phyloP scores from a whole-genome alignment of 2,329 filamentous ascomycete species.

The Thermothelomyces thermophilus region DNA sequence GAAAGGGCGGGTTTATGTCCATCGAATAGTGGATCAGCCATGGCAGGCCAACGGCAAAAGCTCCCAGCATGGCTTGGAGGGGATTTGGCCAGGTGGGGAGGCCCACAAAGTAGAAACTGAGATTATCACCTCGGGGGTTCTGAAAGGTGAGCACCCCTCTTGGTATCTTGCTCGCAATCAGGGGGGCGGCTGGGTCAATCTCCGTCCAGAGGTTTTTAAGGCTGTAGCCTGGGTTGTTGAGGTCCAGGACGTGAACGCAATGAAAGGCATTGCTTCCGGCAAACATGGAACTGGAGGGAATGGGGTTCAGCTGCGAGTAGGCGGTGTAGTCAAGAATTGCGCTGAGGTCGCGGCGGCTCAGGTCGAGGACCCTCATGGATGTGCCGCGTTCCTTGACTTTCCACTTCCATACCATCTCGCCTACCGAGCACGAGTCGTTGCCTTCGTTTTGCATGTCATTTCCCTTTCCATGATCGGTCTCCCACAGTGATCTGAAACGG shows the following conservation, averaged over 20 bases:
- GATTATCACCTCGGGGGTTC: neutral
- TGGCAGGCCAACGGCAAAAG: conserved; percentile 8
- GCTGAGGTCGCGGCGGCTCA: neutral
- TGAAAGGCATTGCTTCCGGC: neutral
- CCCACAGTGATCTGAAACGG: too few species aligned
- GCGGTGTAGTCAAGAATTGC: neutral
- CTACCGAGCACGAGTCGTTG: neutral
- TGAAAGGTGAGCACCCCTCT: too few species aligned
- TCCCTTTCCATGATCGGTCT: neutral
- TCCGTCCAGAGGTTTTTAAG: neutral
- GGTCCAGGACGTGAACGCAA: neutral
- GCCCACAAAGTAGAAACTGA: neutral
- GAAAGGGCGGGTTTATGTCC: conserved; percentile 11
- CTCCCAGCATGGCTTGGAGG: neutral
- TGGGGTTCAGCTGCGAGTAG: neutral
- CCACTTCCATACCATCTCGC: conserved; percentile 2
- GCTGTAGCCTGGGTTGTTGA: neutral
- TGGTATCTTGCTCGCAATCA: too few species aligned
- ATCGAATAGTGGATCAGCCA: neutral
- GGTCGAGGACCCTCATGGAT: conserved; percentile 7
- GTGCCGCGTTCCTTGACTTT: conserved; percentile 7
- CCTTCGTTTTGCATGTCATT: neutral
- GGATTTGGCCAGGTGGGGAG: neutral
- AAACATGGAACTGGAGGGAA: neutral
- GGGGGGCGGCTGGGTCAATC: neutral